Evolutionary conservation across 2,329 filamentous ascomycete genomes (phyloP).

Genomic region (Clonostachys rhizophaga): DNA sequence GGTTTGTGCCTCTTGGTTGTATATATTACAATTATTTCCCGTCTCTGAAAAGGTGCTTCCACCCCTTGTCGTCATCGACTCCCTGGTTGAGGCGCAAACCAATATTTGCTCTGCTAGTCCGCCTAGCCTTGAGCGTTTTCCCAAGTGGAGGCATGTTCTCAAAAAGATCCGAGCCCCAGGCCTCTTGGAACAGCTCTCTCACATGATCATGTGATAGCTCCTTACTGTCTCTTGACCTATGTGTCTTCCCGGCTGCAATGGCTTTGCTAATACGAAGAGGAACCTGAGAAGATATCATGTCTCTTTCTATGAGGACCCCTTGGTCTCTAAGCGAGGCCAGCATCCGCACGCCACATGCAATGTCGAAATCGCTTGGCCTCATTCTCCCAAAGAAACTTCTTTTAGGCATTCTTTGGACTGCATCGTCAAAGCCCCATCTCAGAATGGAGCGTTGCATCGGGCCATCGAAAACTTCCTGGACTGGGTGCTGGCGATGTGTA

Average conservation of each 20-base stretch:
- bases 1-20: background rate
- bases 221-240: conserved; percentile 18
- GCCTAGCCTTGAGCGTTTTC: no score
- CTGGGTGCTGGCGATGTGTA: conserved; percentile 35
- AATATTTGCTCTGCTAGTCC: no score
- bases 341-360: conserved; percentile 28
- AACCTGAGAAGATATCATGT: conserved; percentile 18
- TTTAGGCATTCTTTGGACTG: conserved; percentile 10
- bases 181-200: conserved; percentile 22
- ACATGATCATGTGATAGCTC: conserved; percentile 21
- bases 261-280: conserved; percentile 20
- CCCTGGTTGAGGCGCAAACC: no score
- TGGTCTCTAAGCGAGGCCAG: conserved; percentile 24
- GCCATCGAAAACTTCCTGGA: conserved; percentile 37
- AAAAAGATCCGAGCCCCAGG: conserved; percentile 25
- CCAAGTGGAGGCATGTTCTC: background rate
- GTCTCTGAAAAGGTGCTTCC: background rate
- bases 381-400: background rate
- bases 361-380: conserved; percentile 14
- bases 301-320: conserved; percentile 25
- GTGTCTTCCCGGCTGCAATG: conserved; percentile 15
- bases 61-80: background rate
- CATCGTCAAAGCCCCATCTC: conserved; percentile 38
- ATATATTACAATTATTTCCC: conserved; percentile 1
- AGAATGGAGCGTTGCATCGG: conserved; percentile 32